Base-by-base conservation (phyloP, 2,329 filamentous ascomycete species). In the Byssothecium circinans region DNA sequence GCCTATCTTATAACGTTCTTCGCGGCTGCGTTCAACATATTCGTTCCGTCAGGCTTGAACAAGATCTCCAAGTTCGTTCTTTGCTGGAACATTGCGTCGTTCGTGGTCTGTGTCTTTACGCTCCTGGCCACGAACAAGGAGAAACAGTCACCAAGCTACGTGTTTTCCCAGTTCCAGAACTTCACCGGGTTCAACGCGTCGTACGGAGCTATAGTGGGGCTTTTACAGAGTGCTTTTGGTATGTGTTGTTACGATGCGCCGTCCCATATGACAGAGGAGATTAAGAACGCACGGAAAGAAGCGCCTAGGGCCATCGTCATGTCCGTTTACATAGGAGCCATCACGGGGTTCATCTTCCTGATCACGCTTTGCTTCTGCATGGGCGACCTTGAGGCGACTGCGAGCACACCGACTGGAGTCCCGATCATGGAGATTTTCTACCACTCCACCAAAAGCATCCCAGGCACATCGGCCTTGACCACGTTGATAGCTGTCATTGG, bases 141-240 rank as follows among this genome's bases (percentile, higher is more conserved):
- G 57, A 81, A 81, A 50, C 77, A 81, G 52, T 66, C 75, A 0
- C 72, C 80, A 2, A 73, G 72, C 19, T 83, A 82, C 53, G 81
- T 83, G 8, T 83, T 82, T 58, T 57, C 60, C 14, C 75, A 79
- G 20, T 81, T 82, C 49, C 75, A 81, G 43, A 81, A 82, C 50
- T 71, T 74, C 32, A 79, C 78, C 0, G 81, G 81, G 2, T 81
- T 78, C 61, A 73, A 72, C 3, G 66, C 71, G 8, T 69, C 74
- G 0, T 81, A 81, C 64, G 72, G 76, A 4, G 76, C 78, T 0
- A 75, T 81, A 23, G 65, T 83, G 17, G 80, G 80, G 2, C 73
- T 82, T 11, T 57, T 82, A 5, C 79, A 82, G 54, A 73, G 76
- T 35, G 76, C 75, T 1, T 81, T 81, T 47, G 78, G 78, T 23